A percentile compares a stretch with the other conserved stretches of the same genome.
phyloP scores from a whole-genome alignment of 371 early-diverging fungal genomes.

The Zancudomyces culisetae region DNA sequence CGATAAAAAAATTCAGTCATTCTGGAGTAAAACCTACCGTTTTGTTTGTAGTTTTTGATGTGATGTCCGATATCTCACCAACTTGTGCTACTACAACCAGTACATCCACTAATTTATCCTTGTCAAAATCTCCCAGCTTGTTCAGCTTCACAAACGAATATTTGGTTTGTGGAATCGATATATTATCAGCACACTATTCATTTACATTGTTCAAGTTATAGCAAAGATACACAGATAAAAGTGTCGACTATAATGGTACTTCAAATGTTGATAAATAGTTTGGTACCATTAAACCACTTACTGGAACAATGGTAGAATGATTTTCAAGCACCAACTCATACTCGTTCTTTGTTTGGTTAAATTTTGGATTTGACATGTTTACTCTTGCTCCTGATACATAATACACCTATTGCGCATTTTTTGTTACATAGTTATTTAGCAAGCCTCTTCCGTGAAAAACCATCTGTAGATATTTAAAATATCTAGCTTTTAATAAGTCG shows the following conservation, averaged over 20 bases:
- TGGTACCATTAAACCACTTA: not conserved
- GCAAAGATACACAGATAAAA: no score
- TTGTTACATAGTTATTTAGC: no score
- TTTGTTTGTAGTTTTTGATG: constrained; percentile 35
- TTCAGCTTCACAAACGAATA: constrained; percentile 46
- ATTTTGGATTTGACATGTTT: constrained; percentile 73
- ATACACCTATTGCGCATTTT: no score
- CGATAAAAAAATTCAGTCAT: not conserved
- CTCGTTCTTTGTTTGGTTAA: constrained; percentile 58
- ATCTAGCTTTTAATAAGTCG: constrained; percentile 7
- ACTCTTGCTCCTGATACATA: constrained; percentile 66
- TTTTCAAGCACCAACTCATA: constrained; percentile 78
- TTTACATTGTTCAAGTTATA: not conserved
- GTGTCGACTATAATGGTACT: no score
- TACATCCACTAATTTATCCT: constrained; percentile 53
- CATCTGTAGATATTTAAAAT: no score
- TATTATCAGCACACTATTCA: constrained; percentile 33
- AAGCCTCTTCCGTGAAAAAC: no score
- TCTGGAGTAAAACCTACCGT: not conserved
- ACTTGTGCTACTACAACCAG: constrained; percentile 59
- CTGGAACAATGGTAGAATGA: constrained; percentile 7
- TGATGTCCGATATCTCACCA: constrained; percentile 36
- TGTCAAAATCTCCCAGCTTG: constrained; percentile 38
- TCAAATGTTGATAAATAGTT: no score
- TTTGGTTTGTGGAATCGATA: constrained; percentile 39